Conservation (phyloP, 73 alveolate species). For the Tetrahymena elliotti region DNA sequence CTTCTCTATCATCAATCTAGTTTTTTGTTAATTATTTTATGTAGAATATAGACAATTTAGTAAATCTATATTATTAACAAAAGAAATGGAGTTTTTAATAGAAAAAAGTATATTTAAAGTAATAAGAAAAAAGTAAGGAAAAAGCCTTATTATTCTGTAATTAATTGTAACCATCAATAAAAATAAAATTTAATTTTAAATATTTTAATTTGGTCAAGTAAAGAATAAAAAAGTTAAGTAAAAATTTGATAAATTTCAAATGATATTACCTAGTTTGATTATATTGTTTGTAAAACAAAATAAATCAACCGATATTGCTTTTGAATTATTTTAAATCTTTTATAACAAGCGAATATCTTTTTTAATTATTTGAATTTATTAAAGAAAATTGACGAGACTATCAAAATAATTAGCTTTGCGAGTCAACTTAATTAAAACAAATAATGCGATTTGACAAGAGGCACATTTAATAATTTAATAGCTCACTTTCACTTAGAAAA, state of each 20-base stretch:
- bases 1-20: neutral
- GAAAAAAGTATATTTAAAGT: too few species aligned
- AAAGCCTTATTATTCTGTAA: too few species aligned
- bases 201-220: too few species aligned
- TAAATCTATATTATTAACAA: neutral
- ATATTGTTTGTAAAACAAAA: neutral
- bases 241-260: too few species aligned
- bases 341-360: neutral
- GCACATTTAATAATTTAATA: neutral
- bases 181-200: too few species aligned
- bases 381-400: neutral
- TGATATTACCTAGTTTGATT: neutral
- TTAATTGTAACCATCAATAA: too few species aligned
- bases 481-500: neutral
- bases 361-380: too few species aligned
- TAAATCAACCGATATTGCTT: neutral
- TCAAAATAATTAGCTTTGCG: neutral
- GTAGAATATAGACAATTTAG: neutral
- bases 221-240: neutral
- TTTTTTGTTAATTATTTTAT: too few species aligned
- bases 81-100: neutral
- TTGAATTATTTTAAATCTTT: neutral
- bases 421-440: neutral
- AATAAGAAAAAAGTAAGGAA: too few species aligned
- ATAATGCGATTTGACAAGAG: neutral